These are phyloP conservation scores for Rhynchosporium secalis DNA, from an alignment of 2,329 filamentous ascomycete species.

Conservation along the genomic window DNA sequence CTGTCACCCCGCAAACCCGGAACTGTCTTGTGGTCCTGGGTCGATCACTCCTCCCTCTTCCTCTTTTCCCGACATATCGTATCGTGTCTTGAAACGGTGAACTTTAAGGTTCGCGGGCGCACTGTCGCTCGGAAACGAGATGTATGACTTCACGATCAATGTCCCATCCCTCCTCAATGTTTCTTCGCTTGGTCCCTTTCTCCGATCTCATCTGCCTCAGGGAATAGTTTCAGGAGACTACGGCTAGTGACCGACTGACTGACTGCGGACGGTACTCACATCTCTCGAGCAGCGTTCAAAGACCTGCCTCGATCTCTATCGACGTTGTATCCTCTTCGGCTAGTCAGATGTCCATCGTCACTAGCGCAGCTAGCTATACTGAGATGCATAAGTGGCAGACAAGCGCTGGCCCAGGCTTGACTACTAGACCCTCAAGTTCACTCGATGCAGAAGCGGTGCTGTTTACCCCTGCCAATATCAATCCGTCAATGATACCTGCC, in stretches of 20 bases:
- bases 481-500: neutral
- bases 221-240: neutral
- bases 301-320: neutral
- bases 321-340: constrained; percentile 5
- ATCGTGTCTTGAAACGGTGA: neutral
- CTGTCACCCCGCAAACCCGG: constrained; percentile 2
- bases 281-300: constrained; percentile 1
- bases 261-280: neutral
- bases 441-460: neutral
- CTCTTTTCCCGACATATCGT: neutral
- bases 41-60: neutral
- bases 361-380: neutral
- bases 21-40: neutral
- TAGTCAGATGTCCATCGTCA: neutral
- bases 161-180: neutral
- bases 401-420: constrained; percentile 4
- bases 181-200: constrained; percentile 1
- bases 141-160: constrained; percentile 4
- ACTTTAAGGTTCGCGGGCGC: neutral
- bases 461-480: constrained; percentile 3
- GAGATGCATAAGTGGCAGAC: neutral
- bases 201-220: neutral
- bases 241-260: neutral
- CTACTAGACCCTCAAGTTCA: constrained; percentile 2
- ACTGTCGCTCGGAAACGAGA: neutral